Evolutionary conservation across 2,329 filamentous ascomycete species (phyloP).

Genomic region (Aspergillaceae sp.): DNA sequence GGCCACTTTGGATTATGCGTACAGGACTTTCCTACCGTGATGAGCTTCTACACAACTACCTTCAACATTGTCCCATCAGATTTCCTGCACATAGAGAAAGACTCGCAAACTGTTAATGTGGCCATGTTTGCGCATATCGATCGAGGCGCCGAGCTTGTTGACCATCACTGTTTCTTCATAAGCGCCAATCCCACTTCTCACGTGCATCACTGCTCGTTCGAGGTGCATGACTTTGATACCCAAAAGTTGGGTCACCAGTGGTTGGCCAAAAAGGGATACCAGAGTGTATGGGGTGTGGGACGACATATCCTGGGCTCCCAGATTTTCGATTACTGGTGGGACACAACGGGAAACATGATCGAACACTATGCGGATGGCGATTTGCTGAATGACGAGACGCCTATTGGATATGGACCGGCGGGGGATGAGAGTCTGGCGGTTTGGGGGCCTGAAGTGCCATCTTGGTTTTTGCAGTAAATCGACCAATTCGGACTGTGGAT

Average conservation of each 20-base stretch:
- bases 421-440: conserved; percentile 26
- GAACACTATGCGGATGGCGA: conserved; percentile 68
- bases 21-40: conserved; percentile 3
- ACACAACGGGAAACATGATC: conserved; percentile 54
- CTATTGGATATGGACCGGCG: conserved; percentile 24
- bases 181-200: conserved; percentile 28
- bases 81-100: background rate
- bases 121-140: conserved; percentile 49
- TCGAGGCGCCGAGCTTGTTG: conserved; percentile 39
- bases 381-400: conserved; percentile 45
- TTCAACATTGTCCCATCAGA: conserved; percentile 7
- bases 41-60: conserved; percentile 4
- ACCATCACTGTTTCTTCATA: conserved; percentile 52
- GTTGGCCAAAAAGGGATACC: conserved; percentile 54
- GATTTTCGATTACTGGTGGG: conserved; percentile 65
- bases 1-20: conserved; percentile 13
- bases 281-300: conserved; percentile 61
- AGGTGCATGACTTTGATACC: conserved; percentile 63
- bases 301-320: conserved; percentile 61
- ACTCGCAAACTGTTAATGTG: conserved; percentile 22
- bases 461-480: conserved; percentile 22
- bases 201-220: conserved; percentile 61
- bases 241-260: conserved; percentile 63
- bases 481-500: too few species aligned
- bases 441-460: conserved; percentile 29